These are phyloP conservation scores for Apiotrichum montevideense DNA, from an alignment of 1,284 basidiomycete genomes.

Conservation along the genomic window DNA sequence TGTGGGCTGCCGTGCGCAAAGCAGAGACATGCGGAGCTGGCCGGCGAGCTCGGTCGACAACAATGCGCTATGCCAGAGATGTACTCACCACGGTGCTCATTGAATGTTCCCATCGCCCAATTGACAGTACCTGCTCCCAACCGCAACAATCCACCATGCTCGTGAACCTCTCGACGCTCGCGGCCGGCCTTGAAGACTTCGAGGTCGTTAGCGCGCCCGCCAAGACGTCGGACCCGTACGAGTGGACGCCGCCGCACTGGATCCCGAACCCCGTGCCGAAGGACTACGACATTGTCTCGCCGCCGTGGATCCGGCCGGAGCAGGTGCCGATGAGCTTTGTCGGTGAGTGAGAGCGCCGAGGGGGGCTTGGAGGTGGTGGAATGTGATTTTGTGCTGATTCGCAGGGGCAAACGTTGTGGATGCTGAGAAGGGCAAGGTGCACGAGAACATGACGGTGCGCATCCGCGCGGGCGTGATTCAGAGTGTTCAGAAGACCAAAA, in stretches of 20 bases:
- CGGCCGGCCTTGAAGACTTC: constrained; percentile 16
- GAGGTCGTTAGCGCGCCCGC: constrained; percentile 21
- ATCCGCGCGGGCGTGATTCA: constrained; percentile 41
- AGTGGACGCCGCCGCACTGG: constrained; percentile 30
- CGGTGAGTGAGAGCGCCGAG: constrained; percentile 10
- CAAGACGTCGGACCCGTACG: constrained; percentile 13
- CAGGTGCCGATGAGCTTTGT: constrained; percentile 27
- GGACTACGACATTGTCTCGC: constrained; percentile 19
- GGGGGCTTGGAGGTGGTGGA: neutral
- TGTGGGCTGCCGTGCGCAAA: no score
- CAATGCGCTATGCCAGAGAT: no score
- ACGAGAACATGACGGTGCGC: constrained; percentile 34
- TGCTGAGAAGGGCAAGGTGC: constrained; percentile 21
- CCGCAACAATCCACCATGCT: neutral
- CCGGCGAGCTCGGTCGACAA: no score
- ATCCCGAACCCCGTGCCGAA: constrained; percentile 24
- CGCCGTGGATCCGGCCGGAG: constrained; percentile 29
- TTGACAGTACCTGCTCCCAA: no score
- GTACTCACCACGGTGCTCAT: no score
- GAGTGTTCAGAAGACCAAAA: constrained; percentile 25
- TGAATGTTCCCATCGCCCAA: no score
- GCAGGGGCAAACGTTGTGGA: constrained; percentile 26
- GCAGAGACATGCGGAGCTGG: no score
- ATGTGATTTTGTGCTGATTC: neutral
- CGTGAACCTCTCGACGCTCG: neutral